Base-by-base conservation (phyloP, 257 asterid genomes). In the Solanum piurae region DNA sequence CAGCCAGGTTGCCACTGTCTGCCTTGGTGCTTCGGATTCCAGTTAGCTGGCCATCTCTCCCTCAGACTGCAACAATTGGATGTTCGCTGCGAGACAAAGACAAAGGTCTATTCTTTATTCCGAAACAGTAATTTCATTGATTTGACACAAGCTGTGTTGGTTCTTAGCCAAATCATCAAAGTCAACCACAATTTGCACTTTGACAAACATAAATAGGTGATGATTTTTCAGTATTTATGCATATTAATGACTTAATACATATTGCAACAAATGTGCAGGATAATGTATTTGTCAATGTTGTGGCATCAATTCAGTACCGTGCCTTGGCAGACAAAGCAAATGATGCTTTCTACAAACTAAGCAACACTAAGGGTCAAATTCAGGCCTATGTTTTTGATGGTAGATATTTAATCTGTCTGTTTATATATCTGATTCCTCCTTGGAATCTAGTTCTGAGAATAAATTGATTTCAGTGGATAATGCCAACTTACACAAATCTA, bases 51-150 rank as follows among this genome's bases (percentile, higher is more conserved):
- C 42, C 11, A 46, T 80, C 85, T 80, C 16, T 44, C 85, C 85
- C 85, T 80, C 62, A 79, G 84, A 9, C 0, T 79, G 84, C 84
- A 79, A 2, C 84, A 79, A 79, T 12, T 79, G 13, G 84, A 79
- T 79, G 84, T 94, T 40, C 89, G 90, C 60, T 95, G 98, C 14
- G 98, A 95, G 86, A 95, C 98, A 83, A 95, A 95, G 84, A 79
- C 84, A 79, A 79, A 88, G 85, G 85, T 80, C 68, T 46, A 46
- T 9, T 80, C 38, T 80, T 80, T 80, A 9, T 46, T 46, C 85
- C 0, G 1, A 16, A 80, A 9, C 9, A 44, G 64, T n/a, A 27
- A 46, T 80, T 27, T 1, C 66, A 46, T 80, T 29, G 64, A 2
- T 6, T 80, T 46, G 66, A 80, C 52, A 80, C 66, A 80, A 8